These are phyloP conservation scores for Hammondia hammondi DNA, from an alignment of 169 alveolate species.

Conservation along the genomic window DNA sequence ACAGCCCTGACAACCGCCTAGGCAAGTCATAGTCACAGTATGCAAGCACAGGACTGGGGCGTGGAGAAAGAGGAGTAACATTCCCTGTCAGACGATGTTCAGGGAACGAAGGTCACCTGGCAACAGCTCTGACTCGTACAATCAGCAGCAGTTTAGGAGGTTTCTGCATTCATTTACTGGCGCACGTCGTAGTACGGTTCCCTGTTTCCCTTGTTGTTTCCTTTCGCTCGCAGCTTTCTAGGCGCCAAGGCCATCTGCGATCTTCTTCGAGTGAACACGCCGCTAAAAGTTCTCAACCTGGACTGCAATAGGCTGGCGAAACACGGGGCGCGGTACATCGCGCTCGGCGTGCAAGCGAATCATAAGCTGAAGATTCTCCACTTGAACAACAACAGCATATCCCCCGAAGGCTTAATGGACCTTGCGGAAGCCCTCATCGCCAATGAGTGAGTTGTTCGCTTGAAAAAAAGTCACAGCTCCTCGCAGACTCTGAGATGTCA, in stretches of 20 bases:
- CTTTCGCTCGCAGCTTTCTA: background rate
- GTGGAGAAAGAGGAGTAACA: too few species aligned
- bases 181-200: background rate
- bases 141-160: background rate
- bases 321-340: background rate
- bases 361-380: background rate
- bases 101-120: too few species aligned
- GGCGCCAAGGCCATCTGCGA: conserved; percentile 38
- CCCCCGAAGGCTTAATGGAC: conserved; percentile 7
- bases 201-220: background rate
- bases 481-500: too few species aligned
- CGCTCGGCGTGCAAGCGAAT: background rate
- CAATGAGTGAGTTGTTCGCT: background rate
- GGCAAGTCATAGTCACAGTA: too few species aligned
- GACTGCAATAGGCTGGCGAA: conserved; percentile 23
- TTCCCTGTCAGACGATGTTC: too few species aligned
- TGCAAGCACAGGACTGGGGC: too few species aligned
- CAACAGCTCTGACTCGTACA: too few species aligned
- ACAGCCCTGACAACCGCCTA: too few species aligned
- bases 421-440: background rate
- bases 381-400: conserved; percentile 21
- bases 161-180: background rate
- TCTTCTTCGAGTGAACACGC: conserved; percentile 32
- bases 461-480: too few species aligned
- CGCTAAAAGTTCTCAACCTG: background rate